Evolutionary conservation across 2,329 filamentous ascomycete species (phyloP), one percentile per base, ranked within the genome.

Genomic region (Septoria petroselini): DNA sequence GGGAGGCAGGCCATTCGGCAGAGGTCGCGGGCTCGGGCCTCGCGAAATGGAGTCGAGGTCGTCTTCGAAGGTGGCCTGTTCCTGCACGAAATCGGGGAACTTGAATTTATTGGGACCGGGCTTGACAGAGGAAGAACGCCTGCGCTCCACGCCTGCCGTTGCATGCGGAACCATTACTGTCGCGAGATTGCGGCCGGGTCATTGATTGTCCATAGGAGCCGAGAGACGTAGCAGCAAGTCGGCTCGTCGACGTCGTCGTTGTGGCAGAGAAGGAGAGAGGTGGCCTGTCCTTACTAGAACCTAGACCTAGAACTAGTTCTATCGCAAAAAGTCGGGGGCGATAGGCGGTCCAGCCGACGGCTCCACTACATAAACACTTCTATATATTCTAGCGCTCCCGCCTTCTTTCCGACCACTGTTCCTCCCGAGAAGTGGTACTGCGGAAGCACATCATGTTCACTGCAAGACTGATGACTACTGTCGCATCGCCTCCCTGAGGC

Each of bases 51-150:
- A 55, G 7, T 63, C 58, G 17, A 48, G 45, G 6, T 54, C 56
- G 17, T 58, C 57, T 7, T 57, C 57, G 18, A 54, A 43, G 11
- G 45, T 33, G 37, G 52, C 43, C 41, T 70, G 60, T 27, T 73
- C 70, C 53, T 40, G 50, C 23, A 71, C 67, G 57, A 75, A 71
- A 54, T 72, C 65, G 31, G 73, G 73, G 60, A 76, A 76, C 66
- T 74, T 54, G 65, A 59, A 62, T 34, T 58, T 64, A 40, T 48
- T 58, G 42, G 53, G 51, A 8, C 48, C 47, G 31, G 52, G 48
- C 11, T 56, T 50, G 31, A 56, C 55, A 7, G 60, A 64, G 29
- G 59, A 62, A 7, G 61, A 64, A 46, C 61, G 58, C 41, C 60
- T 55, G 43, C 62, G 62, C 54, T 60, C 60, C 5, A 53, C 23